Evolutionary conservation across 2,329 filamentous ascomycete species (phyloP), one percentile per base, ranked within the genome.

Genomic region (Aspergillus sp.): DNA sequence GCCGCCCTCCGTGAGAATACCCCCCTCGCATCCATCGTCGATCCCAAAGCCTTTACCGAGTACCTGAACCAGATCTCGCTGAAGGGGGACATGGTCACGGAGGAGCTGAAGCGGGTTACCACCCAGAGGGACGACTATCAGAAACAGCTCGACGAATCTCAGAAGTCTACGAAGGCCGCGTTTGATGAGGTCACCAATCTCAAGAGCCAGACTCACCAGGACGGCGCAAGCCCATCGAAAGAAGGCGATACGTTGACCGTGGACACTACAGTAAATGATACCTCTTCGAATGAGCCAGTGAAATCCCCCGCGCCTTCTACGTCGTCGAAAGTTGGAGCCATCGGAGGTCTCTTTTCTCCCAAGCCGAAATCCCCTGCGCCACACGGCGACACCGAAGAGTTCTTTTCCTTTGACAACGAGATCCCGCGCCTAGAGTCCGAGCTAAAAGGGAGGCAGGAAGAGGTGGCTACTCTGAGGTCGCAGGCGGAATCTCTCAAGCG

Each of bases 371-470:
- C 58, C 8, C 43, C 49, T n/a, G 45, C 52, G 5, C 41, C 53
- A 15, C 40, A 57, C 20, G 56, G 60, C 20, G 56, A 58, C 11
- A 55, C 60, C 15, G 82, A 88, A 42, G 84, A 93, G 30, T 82
- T 95, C 60, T 95, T 95, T 61, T 94, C 86, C 0, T 93, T 86
- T 47, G 88, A 96, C 37, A 80, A 81, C 31, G 89, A 96, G 59
- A 69, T 93, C 10, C 82, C 84, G 3, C 76, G 83, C 33, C 63
- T 94, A n/a, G 81, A 93, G 49, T 70, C 74, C 1, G 81, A 91
- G 44, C 58, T 91, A 3, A 70, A 78, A 32, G 72, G 78, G 35
- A 83, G 82, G 48, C 67, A 79, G 8, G 72, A 75, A 26, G 79
- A 89, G 56, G 76, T 91, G 24, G 72, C 77, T 32, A 72, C 69